Base-by-base conservation (phyloP, 2,329 filamentous ascomycete species). In the Keithomyces neogunnii region DNA sequence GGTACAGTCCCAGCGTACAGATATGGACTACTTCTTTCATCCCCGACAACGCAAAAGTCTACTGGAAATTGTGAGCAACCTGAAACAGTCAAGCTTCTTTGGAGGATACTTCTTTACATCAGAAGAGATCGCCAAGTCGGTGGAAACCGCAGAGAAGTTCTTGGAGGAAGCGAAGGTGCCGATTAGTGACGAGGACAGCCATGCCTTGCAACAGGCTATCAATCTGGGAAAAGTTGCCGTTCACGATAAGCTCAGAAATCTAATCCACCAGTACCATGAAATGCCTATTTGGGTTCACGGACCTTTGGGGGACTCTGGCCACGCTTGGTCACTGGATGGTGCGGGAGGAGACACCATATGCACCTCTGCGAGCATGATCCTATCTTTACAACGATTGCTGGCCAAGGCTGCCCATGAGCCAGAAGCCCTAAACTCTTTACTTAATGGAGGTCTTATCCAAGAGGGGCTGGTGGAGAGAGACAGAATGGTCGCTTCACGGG, bases 21-120 rank as follows among this genome's bases (percentile, higher is more conserved):
- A 92, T 59, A 74, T 80, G 51, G 91, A 96, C 63, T 96, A 96
- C 63, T 85, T 97, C 56, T 96, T 96, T 59, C 87, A 96, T 59
- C 78, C 81, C 0, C 82, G 78, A 10, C 91, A 91, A 59, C 72
- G 79, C 32, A 85, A 82, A 55, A 76, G 77, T 39, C 71, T 95
- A 10, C 70, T 84, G 30, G 74, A 81, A 49, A 72, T 95, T 2
- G 85, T 95, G 4, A 78, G 77, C 51, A 96, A 96, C 61, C 67
- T 96, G 44, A 81, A 89, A 19, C 86, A 93, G 62, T 85, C 88
- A 5, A 89, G 87, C 47, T 95, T 96, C 62, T 95, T 92, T 66
- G 83, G 81, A 9, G 91, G 88, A 69, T 85, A 85, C 0, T 91
- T 90, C 46, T 90, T 86, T 60, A 80, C 81, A 0, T 66, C 72